Conservation (phyloP, 163 green algal genomes). For the Trebouxiophyceae sp. region DNA sequence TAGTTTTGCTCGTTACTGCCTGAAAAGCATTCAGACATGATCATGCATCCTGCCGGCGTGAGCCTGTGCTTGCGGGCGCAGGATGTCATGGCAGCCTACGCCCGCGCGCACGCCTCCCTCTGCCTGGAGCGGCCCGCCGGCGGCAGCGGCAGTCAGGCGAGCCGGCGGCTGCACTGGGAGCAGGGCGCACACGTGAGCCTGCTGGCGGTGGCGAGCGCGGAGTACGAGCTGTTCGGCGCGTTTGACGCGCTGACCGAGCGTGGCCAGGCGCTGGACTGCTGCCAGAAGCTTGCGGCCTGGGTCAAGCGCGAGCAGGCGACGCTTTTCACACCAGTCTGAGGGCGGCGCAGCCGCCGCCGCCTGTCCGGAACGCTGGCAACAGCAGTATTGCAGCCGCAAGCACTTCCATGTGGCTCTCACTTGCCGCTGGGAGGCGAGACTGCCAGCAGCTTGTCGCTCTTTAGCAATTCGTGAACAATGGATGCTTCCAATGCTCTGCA, state of each 20-base stretch:
- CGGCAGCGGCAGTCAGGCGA: not conserved
- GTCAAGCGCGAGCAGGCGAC: slow-evolving; percentile 17
- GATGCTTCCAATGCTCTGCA: no score
- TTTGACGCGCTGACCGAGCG: slow-evolving; percentile 18
- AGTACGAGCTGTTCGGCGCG: slow-evolving; percentile 23
- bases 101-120: slow-evolving; percentile 11
- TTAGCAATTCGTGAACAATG: no score
- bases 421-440: no score
- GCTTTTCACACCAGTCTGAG: slow-evolving; percentile 18
- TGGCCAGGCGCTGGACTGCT: not conserved
- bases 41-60: not conserved
- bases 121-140: not conserved
- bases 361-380: no score
- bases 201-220: slow-evolving; percentile 15
- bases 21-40: not conserved
- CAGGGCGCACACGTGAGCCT: not conserved
- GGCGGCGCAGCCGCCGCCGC: no score
- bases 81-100: slow-evolving; percentile 13
- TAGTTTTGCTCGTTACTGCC: not conserved
- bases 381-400: no score
- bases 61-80: not conserved
- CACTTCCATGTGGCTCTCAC: no score
- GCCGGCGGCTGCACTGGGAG: slow-evolving; percentile 7
- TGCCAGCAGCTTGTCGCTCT: no score
- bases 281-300: slow-evolving; percentile 16